A percentile compares a stretch with the other conserved stretches of the same genome.
Evolutionary conservation across 163 green algal genomes (phyloP).

Genomic region (Prototheca wickerhamii): DNA sequence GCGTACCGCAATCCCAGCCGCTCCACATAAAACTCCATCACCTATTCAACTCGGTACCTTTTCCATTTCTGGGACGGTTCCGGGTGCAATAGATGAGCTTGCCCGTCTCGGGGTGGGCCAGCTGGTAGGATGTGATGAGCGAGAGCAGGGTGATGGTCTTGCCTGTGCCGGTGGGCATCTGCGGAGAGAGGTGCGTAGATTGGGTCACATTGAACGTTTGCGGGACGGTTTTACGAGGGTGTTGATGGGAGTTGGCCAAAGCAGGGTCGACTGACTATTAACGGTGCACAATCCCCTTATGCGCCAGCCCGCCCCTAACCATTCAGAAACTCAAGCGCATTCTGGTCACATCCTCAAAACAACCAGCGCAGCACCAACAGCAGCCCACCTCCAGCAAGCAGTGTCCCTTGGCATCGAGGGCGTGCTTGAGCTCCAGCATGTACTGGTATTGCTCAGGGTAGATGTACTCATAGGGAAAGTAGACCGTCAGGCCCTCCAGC

Average conservation of each 20-base stretch:
- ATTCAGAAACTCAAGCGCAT: too few species aligned
- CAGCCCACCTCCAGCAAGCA: conserved; percentile 75
- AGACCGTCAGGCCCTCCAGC: conserved; percentile 77
- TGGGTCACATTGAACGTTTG: neutral
- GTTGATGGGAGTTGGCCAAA: neutral
- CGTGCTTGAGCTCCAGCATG: conserved; percentile 96
- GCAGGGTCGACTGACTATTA: too few species aligned
- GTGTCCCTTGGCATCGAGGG: conserved; percentile 92
- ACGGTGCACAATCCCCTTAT: too few species aligned
- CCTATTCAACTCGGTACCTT: too few species aligned
- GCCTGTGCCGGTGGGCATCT: conserved; percentile 99
- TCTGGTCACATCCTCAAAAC: too few species aligned
- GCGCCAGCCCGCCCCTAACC: too few species aligned
- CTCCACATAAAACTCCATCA: conserved; percentile 18
- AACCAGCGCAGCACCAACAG: too few species aligned
- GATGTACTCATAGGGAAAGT: conserved; percentile 98
- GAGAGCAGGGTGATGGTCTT: conserved; percentile 98
- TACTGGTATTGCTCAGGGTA: conserved; percentile 98
- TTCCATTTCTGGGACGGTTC: conserved; percentile 99
- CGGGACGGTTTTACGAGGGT: neutral
- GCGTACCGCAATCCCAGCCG: conserved; percentile 19
- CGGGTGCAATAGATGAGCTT: conserved; percentile 98
- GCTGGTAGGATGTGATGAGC: conserved; percentile 97
- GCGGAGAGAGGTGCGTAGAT: conserved; percentile 7
- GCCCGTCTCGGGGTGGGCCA: conserved; percentile 82